Conservation (phyloP, 305 asterid species). For the Fraxinus latifolia region DNA sequence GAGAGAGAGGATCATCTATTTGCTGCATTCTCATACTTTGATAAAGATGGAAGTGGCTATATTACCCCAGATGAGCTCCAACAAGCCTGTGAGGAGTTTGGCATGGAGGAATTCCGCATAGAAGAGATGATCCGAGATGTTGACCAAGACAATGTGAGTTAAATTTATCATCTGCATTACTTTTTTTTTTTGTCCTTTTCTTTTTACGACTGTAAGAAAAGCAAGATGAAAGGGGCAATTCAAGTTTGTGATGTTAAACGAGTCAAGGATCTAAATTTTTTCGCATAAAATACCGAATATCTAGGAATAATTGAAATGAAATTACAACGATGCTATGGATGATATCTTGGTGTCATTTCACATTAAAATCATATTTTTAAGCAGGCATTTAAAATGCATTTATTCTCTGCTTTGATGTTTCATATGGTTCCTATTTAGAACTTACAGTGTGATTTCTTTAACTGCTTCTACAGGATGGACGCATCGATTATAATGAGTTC, state of each 20-base stretch:
- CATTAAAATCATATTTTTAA: neutral
- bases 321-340: neutral
- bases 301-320: neutral
- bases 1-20: conserved; percentile 69
- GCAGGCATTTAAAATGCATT: neutral
- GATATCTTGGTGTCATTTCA: neutral
- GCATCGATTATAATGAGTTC: conserved; percentile 82
- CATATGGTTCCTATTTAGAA: neutral
- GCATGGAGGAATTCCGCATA: conserved; percentile 68
- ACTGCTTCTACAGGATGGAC: conserved; percentile 62
- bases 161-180: neutral
- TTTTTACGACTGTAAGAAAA: neutral
- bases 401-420: neutral
- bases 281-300: neutral
- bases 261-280: neutral
- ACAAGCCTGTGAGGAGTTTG: conserved; percentile 79
- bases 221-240: neutral
- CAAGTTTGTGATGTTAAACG: neutral
- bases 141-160: conserved; percentile 82
- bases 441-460: neutral
- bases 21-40: conserved; percentile 81
- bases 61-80: conserved; percentile 89
- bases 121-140: conserved; percentile 90
- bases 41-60: conserved; percentile 86
- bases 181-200: neutral